Evolutionary conservation across 2,329 filamentous ascomycete genomes (phyloP), one percentile per base, ranked within the genome.

Genomic region (Alternaria arborescens): DNA sequence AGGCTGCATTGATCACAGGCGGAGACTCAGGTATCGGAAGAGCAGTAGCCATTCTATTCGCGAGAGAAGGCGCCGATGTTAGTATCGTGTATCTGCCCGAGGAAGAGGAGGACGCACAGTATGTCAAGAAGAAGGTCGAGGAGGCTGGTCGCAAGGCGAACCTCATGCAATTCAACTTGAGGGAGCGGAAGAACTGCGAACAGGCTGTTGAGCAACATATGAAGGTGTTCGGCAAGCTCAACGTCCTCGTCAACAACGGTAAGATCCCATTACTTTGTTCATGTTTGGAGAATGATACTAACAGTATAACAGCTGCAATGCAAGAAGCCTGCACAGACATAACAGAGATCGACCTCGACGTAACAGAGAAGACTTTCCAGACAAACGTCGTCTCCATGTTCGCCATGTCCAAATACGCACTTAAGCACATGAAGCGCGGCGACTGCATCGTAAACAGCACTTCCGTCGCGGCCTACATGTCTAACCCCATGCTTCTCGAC

Each of bases 371-470:
- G 64, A 85, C 83, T 0, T 89, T 88, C 79, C 82, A 91, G 75
- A 91, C 87, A 38, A 94, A 94, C 79, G 91, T 94, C 71, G 89
- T 93, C 77, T 85, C 89, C 10, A 89, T 87, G 81, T 94, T 92
- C 82, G 93, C 88, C 79, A 82, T 93, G 34, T 84, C 90, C 58
- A 94, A 94, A 76, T 91, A 93, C 71, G 80, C 85, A 12, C 82
- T 94, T 20, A 87, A 87, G 1, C 88, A 92, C 77, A 90, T 94
- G 87, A 85, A 86, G 69, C 76, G 78, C 26, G 91, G 91, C 36
- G 84, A 87, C 61, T 88, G 86, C 24, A 92, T 94, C 72, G 91
- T 94, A 82, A 94, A 93, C 81, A 92, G 91, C 74, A 87, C 90
- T 38, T 92, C 89, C 14, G 88, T 94, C 72, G 93, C 93, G 73